Conservation (phyloP, 805 yeast genomes). For the Candida rishiriensis region DNA sequence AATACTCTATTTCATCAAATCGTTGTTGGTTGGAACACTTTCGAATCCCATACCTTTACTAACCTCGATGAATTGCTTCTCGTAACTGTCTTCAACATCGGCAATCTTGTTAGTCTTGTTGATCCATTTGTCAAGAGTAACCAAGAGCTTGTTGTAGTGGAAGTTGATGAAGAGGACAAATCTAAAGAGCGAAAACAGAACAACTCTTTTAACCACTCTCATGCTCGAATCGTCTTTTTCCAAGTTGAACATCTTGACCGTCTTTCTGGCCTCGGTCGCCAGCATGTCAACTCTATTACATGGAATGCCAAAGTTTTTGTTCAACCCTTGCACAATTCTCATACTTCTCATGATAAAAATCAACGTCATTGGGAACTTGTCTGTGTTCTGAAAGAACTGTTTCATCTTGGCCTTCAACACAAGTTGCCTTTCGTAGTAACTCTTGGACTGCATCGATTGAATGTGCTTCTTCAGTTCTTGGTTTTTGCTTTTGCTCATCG, state of each 20-base stretch:
- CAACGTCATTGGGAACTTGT: slow-evolving; percentile 61
- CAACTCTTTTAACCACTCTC: slow-evolving; percentile 12
- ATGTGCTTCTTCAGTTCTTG: slow-evolving; percentile 19
- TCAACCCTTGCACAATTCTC: slow-evolving; percentile 70
- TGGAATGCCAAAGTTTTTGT: slow-evolving; percentile 63
- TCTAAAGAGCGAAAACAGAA: slow-evolving; percentile 13
- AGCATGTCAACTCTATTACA: slow-evolving; percentile 66
- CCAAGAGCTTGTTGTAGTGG: slow-evolving; percentile 16
- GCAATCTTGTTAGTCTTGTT: slow-evolving; percentile 27
- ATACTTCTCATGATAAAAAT: slow-evolving; percentile 65
- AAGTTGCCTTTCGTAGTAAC: slow-evolving; percentile 39
- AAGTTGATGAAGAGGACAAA: slow-evolving; percentile 25
- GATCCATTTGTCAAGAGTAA: slow-evolving; percentile 7
- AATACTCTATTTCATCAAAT: slow-evolving; percentile 11
- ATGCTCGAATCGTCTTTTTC: slow-evolving; percentile 8
- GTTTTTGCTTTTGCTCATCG: slow-evolving; percentile 38
- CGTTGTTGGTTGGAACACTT: slow-evolving; percentile 24
- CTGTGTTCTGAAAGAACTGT: slow-evolving; percentile 55
- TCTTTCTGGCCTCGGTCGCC: slow-evolving; percentile 47
- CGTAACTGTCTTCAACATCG: slow-evolving; percentile 40
- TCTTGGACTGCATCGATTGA: slow-evolving; percentile 25
- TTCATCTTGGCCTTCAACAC: slow-evolving; percentile 44
- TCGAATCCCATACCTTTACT: slow-evolving; percentile 42
- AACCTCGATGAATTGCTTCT: slow-evolving; percentile 37
- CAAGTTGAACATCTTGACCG: slow-evolving; percentile 14